phyloP scores from a whole-genome alignment of 1,284 basidiomycete genomes.

The Tilletia caries region DNA sequence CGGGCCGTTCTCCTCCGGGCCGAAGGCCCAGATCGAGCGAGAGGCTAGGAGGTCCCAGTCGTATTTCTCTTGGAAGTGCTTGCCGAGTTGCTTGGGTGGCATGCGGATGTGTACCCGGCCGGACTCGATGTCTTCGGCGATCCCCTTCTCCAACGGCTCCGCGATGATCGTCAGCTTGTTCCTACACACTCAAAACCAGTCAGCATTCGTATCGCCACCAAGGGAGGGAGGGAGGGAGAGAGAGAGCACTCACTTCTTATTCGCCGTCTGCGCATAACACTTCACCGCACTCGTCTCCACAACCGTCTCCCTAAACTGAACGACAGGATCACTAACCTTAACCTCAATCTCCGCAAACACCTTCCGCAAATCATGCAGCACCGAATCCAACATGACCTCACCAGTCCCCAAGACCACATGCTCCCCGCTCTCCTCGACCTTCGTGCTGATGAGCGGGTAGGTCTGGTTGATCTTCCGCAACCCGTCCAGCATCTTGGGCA shows the following conservation, averaged over 20 bases:
- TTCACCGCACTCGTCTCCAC: slow-evolving; percentile 96
- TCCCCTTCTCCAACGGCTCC: slow-evolving; percentile 50
- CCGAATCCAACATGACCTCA: slow-evolving; percentile 92
- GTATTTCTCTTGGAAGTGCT: slow-evolving; percentile 64
- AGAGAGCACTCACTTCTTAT: slow-evolving; percentile 77
- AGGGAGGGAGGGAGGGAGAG: slow-evolving; percentile 24
- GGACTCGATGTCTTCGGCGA: slow-evolving; percentile 50
- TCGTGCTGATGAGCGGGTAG: slow-evolving; percentile 88
- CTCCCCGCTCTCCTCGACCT: slow-evolving; percentile 97
- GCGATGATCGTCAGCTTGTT: slow-evolving; percentile 51
- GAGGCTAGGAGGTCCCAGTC: slow-evolving; percentile 97
- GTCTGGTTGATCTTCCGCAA: slow-evolving; percentile 95
- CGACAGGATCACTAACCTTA: slow-evolving; percentile 98
- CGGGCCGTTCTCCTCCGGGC: slow-evolving; percentile 81
- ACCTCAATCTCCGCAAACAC: slow-evolving; percentile 98
- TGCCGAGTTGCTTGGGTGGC: slow-evolving; percentile 45
- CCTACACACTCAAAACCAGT: not conserved
- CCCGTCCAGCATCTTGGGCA: slow-evolving; percentile 97
- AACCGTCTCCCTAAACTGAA: slow-evolving; percentile 97
- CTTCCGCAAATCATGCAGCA: slow-evolving; percentile 89
- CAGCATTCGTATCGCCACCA: not conserved
- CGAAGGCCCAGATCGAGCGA: slow-evolving; percentile 99
- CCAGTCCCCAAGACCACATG: slow-evolving; percentile 96
- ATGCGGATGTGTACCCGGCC: slow-evolving; percentile 38
- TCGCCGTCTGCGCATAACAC: slow-evolving; percentile 97